phyloP scores from a whole-genome alignment of 2,329 filamentous ascomycete species.

The Arthroderma sp. region DNA sequence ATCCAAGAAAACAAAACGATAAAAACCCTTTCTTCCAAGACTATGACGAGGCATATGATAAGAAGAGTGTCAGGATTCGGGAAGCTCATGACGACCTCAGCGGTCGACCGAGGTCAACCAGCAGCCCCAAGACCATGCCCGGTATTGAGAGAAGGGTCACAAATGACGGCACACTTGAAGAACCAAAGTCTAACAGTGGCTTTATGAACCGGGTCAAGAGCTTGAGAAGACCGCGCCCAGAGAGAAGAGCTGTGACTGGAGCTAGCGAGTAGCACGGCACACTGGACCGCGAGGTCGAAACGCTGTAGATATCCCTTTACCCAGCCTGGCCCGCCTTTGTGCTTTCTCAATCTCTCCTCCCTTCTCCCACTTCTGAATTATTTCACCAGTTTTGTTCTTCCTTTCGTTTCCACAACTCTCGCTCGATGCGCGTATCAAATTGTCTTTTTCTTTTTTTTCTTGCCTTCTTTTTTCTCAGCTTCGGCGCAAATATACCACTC shows the following conservation, averaged over 20 bases:
- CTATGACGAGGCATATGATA: conserved; percentile 55
- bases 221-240: conserved; percentile 10
- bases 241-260: conserved; percentile 4
- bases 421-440: background rate
- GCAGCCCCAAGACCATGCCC: conserved; percentile 43
- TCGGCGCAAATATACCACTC: no score
- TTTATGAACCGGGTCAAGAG: conserved; percentile 13
- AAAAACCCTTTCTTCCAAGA: conserved; percentile 76
- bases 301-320: no score
- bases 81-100: conserved; percentile 19
- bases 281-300: no score
- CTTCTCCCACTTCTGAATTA: no score
- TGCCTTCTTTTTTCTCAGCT: no score
- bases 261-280: background rate
- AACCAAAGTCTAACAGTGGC: conserved; percentile 4
- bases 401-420: background rate
- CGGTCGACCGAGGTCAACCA: conserved; percentile 37
- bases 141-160: conserved; percentile 32
- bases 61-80: conserved; percentile 47
- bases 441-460: no score
- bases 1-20: conserved; percentile 28
- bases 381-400: background rate
- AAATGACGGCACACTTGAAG: conserved; percentile 13
- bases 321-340: no score
- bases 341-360: no score